Percentiles rank a stretch among this genome's conserved stretches.
Conservation (phyloP, 2,329 filamentous ascomycete species). For the Epicoccum sorghinum region DNA sequence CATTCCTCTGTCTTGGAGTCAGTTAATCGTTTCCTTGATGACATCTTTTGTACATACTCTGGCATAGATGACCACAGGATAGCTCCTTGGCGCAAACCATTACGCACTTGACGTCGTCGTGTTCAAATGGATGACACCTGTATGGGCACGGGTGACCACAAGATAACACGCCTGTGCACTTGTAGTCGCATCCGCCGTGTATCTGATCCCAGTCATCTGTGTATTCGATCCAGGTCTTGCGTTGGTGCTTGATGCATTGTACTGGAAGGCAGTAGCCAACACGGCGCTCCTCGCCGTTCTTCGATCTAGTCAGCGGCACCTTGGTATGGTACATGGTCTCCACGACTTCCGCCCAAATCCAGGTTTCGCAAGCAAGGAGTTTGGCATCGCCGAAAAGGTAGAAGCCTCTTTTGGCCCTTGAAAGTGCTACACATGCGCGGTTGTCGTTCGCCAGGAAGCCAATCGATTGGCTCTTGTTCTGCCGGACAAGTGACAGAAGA, state of each 20-base stretch:
- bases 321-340: slow-evolving; percentile 50
- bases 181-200: slow-evolving; percentile 39
- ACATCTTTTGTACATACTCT: slow-evolving; percentile 12
- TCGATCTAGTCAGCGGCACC: slow-evolving; percentile 36
- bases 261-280: slow-evolving; percentile 65
- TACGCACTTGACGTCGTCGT: slow-evolving; percentile 40
- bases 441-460: slow-evolving; percentile 76
- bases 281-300: slow-evolving; percentile 35
- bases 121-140: slow-evolving; percentile 44
- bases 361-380: slow-evolving; percentile 55
- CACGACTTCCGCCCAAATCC: slow-evolving; percentile 60
- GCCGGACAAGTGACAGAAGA: slow-evolving; percentile 79
- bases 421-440: slow-evolving; percentile 67
- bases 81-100: slow-evolving; percentile 27
- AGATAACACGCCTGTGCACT: slow-evolving; percentile 36
- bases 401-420: slow-evolving; percentile 76
- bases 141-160: slow-evolving; percentile 45
- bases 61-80: slow-evolving; percentile 39
- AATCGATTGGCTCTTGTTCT: slow-evolving; percentile 62
- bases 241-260: slow-evolving; percentile 65
- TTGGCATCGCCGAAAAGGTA: slow-evolving; percentile 82
- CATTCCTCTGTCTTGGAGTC: slow-evolving; percentile 16
- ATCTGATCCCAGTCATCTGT: slow-evolving; percentile 37
- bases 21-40: not conserved
- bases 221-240: slow-evolving; percentile 56